Percentiles rank a stretch among this genome's conserved stretches.
Conservation (phyloP, 345 rosid species). For the Pelargonium nanum region DNA sequence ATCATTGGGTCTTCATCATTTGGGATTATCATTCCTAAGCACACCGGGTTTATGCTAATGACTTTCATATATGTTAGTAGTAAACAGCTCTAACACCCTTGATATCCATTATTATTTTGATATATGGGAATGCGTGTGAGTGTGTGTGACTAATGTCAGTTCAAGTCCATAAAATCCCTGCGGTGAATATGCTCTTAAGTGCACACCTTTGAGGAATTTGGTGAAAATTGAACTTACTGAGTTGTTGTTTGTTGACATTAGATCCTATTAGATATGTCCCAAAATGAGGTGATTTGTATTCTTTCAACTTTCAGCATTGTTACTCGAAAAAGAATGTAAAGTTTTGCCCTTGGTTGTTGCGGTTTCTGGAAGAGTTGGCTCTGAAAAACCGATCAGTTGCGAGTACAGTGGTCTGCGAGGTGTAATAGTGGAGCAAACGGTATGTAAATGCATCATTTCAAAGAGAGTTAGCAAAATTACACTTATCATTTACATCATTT, state of each 20-base stretch:
- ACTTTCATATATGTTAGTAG: too few species aligned
- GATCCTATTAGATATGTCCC: not conserved
- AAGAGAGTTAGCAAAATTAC: not conserved
- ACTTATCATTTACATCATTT: not conserved
- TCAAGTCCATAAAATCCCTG: not conserved
- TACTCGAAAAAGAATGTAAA: constrained; percentile 63
- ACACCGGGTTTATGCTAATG: too few species aligned
- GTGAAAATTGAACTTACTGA: not conserved
- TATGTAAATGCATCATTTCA: constrained; percentile 7
- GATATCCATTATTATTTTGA: too few species aligned
- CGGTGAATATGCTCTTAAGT: not conserved
- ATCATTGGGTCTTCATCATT: too few species aligned
- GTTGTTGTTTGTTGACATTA: not conserved
- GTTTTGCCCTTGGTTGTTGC: constrained; percentile 63
- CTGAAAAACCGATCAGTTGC: constrained; percentile 77
- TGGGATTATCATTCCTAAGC: too few species aligned
- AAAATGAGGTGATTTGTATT: not conserved
- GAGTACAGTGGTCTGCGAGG: constrained; percentile 71
- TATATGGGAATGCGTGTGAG: too few species aligned
- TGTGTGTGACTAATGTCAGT: too few species aligned
- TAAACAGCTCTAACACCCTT: too few species aligned
- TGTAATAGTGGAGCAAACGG: constrained; percentile 77
- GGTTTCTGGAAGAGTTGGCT: constrained; percentile 71
- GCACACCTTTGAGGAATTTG: not conserved
- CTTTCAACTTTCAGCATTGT: constrained; percentile 46